Conservation (phyloP, 2,329 filamentous ascomycete species). For the Neoarthrinium moseri region DNA sequence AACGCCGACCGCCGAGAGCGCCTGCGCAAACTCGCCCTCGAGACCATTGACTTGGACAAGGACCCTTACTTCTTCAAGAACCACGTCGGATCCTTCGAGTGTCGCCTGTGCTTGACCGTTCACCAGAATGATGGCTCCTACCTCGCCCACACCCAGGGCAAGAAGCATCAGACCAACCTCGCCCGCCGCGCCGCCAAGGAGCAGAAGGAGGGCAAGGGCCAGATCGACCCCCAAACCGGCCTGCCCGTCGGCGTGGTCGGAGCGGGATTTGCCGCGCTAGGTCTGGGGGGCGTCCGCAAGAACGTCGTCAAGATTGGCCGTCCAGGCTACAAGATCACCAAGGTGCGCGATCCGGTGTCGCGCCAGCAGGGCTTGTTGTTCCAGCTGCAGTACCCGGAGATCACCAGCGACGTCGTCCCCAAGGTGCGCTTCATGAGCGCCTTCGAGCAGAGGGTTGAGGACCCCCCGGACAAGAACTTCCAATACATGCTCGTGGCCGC, state of each 20-base stretch:
- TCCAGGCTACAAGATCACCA: slow-evolving; percentile 97
- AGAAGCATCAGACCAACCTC: slow-evolving; percentile 98
- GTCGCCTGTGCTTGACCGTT: slow-evolving; percentile 91
- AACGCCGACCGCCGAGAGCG: slow-evolving; percentile 97
- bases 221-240: slow-evolving; percentile 66
- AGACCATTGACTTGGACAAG: slow-evolving; percentile 98
- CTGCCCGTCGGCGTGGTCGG: slow-evolving; percentile 76
- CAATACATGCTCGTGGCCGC: slow-evolving; percentile 95
- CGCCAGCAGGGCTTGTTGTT: slow-evolving; percentile 90
- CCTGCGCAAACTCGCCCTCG: slow-evolving; percentile 94
- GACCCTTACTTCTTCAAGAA: slow-evolving; percentile 99
- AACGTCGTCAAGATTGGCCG: slow-evolving; percentile 94
- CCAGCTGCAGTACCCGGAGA: slow-evolving; percentile 93
- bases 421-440: slow-evolving; percentile 97
- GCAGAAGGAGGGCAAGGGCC: slow-evolving; percentile 79
- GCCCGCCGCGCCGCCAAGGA: slow-evolving; percentile 94
- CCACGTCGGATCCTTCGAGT: slow-evolving; percentile 97
- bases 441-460: slow-evolving; percentile 92
- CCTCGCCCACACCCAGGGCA: slow-evolving; percentile 95
- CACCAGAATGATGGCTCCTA: slow-evolving; percentile 99
- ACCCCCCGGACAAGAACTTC: slow-evolving; percentile 84
- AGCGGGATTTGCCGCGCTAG: slow-evolving; percentile 55
- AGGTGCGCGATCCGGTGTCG: slow-evolving; percentile 85
- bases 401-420: slow-evolving; percentile 70
- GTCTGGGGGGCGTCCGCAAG: slow-evolving; percentile 65